Evolutionary conservation across 768 basidiomycete species (phyloP), one percentile per base, ranked within the genome.

Genomic region (Myochromella boudieri): DNA sequence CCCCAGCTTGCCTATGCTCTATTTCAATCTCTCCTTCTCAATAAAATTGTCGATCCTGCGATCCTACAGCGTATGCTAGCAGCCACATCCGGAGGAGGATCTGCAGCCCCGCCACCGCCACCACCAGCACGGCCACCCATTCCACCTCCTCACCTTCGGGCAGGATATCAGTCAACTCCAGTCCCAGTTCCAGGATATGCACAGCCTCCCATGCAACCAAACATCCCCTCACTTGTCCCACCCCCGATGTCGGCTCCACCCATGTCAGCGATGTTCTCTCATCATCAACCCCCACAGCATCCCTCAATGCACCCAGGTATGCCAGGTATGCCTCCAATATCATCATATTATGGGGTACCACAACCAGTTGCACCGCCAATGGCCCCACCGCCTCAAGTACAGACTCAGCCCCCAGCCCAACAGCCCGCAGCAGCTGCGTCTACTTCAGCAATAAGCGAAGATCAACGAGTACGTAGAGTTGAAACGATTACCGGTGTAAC

Each of bases 1-100:
- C 97, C 97, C 14, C 95, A 98, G 68, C 78, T 97, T 4, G 87
- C 93, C 1, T 98, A 97, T 64, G 97, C 97, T 3, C 76, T 98
- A 11, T 97, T 98, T 74, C 95, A 97, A 68, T 88, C 91, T 0
- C 78, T 99, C 53, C 71, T 98, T 7, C 69, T 97, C 38, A 91
- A 95, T 77, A 91, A 94, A 58, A 91, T 98, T 14, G 90, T 98
- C 31, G 94, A 97, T 54, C 80, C 89, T 2, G 79, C 82, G 4
- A 82, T 97, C 38, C 74, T 99, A 2, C 82, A 90, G 60, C 85
- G 91, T 54, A 75, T 77, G 76, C 62, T 74, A 21, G 74, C 71
- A 48, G 71, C 72, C 6, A 71, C 69, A 37, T 47, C 62, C 14
- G 57, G 55, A 2, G 45, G 48, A 4, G 52, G 59, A 15, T 52